A percentile compares a stretch with the other conserved stretches of the same genome.
phyloP scores from a whole-genome alignment of 768 basidiomycete genomes.

The Tephrocybe sp. region DNA sequence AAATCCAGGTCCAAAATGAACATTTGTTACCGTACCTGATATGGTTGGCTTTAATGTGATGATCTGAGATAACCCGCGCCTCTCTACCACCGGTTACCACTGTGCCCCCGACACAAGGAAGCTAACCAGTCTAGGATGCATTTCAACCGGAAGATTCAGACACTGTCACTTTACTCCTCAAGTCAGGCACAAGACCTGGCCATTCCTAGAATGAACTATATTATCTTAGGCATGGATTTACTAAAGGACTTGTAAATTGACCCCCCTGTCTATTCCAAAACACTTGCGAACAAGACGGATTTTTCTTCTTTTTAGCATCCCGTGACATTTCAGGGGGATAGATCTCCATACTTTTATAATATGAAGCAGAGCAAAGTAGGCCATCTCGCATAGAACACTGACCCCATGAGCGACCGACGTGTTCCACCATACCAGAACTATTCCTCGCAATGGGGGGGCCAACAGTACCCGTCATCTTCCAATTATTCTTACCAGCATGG shows the following conservation, averaged over 20 bases:
- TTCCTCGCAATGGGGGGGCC: slow-evolving; percentile 31
- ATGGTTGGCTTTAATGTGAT: slow-evolving; percentile 7
- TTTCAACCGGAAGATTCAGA: slow-evolving; percentile 7
- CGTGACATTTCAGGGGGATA: slow-evolving; percentile 18
- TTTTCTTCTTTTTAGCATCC: slow-evolving; percentile 16
- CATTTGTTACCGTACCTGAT: slow-evolving; percentile 10
- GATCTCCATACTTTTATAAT: slow-evolving; percentile 18
- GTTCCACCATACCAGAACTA: slow-evolving; percentile 28
- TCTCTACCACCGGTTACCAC: slow-evolving; percentile 11
- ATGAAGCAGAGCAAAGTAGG: slow-evolving; percentile 23
- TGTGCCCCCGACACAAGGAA: slow-evolving; percentile 4
- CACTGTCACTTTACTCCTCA: slow-evolving; percentile 13
- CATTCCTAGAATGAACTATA: slow-evolving; percentile 24
- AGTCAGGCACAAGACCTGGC: slow-evolving; percentile 15
- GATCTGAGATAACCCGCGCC: slow-evolving; percentile 17
- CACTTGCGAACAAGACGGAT: slow-evolving; percentile 26
- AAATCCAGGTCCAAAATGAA: background rate
- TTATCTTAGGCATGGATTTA: slow-evolving; percentile 15
- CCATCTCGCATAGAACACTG: slow-evolving; percentile 8
- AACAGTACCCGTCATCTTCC: slow-evolving; percentile 26
- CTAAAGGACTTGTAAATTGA: slow-evolving; percentile 16
- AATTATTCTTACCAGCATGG: slow-evolving; percentile 25
- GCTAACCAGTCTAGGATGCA: slow-evolving; percentile 19
- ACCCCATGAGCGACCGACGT: slow-evolving; percentile 28
- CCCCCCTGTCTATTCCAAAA: slow-evolving; percentile 21